Evolutionary conservation across 495 filamentous ascomycete genomes (phyloP).

Genomic region (Lasiosphaeria hispida): DNA sequence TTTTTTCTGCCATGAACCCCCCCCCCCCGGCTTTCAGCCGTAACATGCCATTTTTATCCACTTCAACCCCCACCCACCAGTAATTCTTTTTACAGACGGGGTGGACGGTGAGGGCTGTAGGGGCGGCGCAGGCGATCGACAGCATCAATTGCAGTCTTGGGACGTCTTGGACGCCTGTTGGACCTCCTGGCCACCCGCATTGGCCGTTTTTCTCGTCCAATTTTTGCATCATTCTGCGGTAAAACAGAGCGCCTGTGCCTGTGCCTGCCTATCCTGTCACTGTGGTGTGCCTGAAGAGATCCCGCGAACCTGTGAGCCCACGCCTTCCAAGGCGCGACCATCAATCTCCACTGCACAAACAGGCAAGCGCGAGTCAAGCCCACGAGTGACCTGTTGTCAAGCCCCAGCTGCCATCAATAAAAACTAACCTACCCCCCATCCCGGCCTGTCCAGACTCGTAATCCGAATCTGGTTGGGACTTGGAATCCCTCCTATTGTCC

Average conservation of each 20-base stretch:
- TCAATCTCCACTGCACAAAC: constrained; percentile 28
- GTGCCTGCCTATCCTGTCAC: not conserved
- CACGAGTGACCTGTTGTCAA: not conserved
- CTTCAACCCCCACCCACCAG: too few relatives aligned
- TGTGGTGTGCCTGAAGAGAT: constrained; percentile 1
- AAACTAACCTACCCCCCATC: constrained; percentile 6
- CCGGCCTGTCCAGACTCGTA: not conserved
- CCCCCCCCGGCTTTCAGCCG: too few relatives aligned
- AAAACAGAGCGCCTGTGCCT: not conserved
- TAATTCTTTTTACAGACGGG: too few relatives aligned
- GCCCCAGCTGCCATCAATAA: constrained; percentile 8
- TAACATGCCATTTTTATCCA: too few relatives aligned
- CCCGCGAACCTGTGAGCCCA: not conserved
- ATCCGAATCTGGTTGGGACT: constrained; percentile 1
- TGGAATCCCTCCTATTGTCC: not conserved
- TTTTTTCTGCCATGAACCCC: too few relatives aligned
- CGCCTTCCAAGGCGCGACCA: constrained; percentile 13
- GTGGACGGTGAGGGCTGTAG: too few relatives aligned
- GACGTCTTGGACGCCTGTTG: not conserved
- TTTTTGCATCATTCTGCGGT: constrained; percentile 3
- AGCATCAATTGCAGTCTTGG: constrained; percentile 13
- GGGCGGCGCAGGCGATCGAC: constrained; percentile 2
- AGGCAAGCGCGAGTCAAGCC: constrained; percentile 20
- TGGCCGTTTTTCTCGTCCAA: constrained; percentile 1
- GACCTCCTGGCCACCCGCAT: constrained; percentile 8